Percentiles rank a stretch among this genome's conserved stretches.
phyloP scores from a whole-genome alignment of 768 basidiomycete genomes.

The Mycena kentingensis region DNA sequence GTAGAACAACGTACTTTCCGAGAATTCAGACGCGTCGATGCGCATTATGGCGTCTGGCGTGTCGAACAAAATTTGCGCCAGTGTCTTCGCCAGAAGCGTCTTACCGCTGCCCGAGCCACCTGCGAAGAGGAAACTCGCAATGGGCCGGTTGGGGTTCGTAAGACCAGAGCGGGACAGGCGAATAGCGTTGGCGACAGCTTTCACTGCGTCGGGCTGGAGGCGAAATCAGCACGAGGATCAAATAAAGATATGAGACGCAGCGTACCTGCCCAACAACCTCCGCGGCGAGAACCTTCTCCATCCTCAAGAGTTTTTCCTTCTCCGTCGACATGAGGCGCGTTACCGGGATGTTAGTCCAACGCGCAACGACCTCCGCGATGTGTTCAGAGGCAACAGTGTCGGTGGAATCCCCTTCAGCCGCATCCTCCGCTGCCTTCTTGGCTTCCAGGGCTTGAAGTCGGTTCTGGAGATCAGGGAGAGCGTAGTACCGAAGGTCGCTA shows the following conservation, averaged over 20 bases:
- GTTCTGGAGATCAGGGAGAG: constrained; percentile 82
- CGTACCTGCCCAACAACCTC: constrained; percentile 30
- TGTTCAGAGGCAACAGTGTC: constrained; percentile 84
- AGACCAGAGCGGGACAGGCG: constrained; percentile 92
- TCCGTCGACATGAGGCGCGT: constrained; percentile 85
- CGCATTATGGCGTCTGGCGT: constrained; percentile 91
- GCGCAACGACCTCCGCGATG: constrained; percentile 91
- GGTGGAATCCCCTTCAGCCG: constrained; percentile 52
- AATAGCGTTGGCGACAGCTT: constrained; percentile 91
- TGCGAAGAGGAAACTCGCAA: constrained; percentile 91
- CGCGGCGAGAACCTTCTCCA: constrained; percentile 85
- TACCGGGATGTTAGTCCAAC: constrained; percentile 93
- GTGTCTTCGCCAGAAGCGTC: constrained; percentile 79
- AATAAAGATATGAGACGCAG: background rate
- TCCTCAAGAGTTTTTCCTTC: constrained; percentile 81
- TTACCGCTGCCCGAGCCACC: constrained; percentile 93
- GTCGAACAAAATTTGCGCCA: constrained; percentile 88
- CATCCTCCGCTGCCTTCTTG: constrained; percentile 72
- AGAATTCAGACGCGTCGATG: constrained; percentile 92
- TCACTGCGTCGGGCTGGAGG: constrained; percentile 74
- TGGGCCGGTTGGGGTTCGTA: constrained; percentile 82
- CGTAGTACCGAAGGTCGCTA: constrained; percentile 89
- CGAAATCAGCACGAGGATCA: background rate
- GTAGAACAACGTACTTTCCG: constrained; percentile 53
- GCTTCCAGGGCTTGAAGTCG: constrained; percentile 72